A percentile compares a stretch with the other conserved stretches of the same genome.
phyloP scores from a whole-genome alignment of 805 yeast species.

The Limtongia smithiae region DNA sequence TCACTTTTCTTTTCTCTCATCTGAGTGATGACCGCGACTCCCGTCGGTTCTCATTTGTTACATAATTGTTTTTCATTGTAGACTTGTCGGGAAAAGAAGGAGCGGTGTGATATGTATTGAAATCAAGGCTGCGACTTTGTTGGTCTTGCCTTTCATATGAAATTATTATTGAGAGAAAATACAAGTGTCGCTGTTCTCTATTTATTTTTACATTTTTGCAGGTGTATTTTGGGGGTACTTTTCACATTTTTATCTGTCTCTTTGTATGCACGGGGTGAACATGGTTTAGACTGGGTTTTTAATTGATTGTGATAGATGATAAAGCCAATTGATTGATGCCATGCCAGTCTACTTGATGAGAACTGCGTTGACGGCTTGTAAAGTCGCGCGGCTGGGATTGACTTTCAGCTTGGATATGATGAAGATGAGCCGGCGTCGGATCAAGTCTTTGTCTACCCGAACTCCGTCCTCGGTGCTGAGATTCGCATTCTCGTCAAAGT shows the following conservation, averaged over 20 bases:
- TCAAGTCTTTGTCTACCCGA: slow-evolving; percentile 46
- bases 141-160: not conserved
- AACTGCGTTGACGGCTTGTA: slow-evolving; percentile 63
- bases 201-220: not conserved
- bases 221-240: slow-evolving; percentile 6
- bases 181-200: not conserved
- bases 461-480: too few species aligned
- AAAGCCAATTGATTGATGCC: not conserved
- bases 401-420: slow-evolving; percentile 49
- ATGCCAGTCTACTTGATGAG: slow-evolving; percentile 44
- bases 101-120: too few species aligned
- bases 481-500: slow-evolving; percentile 43
- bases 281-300: slow-evolving; percentile 1
- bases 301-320: slow-evolving; percentile 12
- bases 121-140: too few species aligned
- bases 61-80: not conserved
- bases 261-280: slow-evolving; percentile 12
- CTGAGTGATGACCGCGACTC: not conserved
- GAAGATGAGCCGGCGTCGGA: slow-evolving; percentile 54
- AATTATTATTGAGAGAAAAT: not conserved
- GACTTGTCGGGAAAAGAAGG: too few species aligned
- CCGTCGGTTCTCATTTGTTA: not conserved
- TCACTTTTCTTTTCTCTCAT: not conserved
- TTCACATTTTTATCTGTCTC: not conserved
- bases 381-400: slow-evolving; percentile 74